Percentiles rank a stretch among this genome's conserved stretches.
Conservation (phyloP, 2,329 filamentous ascomycete species). For the Diaporthe vaccinii region DNA sequence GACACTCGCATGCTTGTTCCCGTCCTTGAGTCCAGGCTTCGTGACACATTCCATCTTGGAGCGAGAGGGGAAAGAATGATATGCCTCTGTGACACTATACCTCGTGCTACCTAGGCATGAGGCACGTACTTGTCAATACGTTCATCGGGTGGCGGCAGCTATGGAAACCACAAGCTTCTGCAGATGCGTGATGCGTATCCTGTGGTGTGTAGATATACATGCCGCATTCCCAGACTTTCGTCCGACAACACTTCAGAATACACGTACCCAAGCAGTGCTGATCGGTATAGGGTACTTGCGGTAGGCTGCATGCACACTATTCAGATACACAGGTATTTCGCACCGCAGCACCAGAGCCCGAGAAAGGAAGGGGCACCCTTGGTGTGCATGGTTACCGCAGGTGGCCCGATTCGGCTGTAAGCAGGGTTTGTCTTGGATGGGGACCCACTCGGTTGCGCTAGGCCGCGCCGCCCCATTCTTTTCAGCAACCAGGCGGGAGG, state of each 20-base stretch:
- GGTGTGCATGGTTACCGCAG: conserved; percentile 17
- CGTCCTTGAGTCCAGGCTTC: background rate
- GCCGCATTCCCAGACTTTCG: background rate
- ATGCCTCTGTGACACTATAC: background rate
- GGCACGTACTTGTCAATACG: background rate
- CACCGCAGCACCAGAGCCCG: background rate
- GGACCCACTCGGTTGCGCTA: conserved; percentile 28
- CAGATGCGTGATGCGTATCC: background rate
- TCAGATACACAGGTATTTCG: background rate
- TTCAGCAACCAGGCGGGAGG: conserved; percentile 32
- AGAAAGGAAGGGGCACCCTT: conserved; percentile 6
- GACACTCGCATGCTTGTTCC: background rate
- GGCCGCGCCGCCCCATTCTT: conserved; percentile 30
- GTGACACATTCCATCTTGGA: conserved; percentile 14
- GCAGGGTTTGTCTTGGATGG: conserved; percentile 33
- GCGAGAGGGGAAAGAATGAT: background rate
- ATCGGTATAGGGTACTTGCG: background rate
- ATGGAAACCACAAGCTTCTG: background rate
- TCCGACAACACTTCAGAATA: too few species aligned
- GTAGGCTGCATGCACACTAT: background rate
- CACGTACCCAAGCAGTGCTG: background rate
- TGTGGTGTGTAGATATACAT: background rate
- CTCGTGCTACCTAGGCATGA: too few species aligned
- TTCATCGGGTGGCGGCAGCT: conserved; percentile 9
- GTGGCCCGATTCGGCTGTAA: conserved; percentile 35